phyloP scores from a whole-genome alignment of 257 asterid species.

The Plectranthus barbatus region DNA sequence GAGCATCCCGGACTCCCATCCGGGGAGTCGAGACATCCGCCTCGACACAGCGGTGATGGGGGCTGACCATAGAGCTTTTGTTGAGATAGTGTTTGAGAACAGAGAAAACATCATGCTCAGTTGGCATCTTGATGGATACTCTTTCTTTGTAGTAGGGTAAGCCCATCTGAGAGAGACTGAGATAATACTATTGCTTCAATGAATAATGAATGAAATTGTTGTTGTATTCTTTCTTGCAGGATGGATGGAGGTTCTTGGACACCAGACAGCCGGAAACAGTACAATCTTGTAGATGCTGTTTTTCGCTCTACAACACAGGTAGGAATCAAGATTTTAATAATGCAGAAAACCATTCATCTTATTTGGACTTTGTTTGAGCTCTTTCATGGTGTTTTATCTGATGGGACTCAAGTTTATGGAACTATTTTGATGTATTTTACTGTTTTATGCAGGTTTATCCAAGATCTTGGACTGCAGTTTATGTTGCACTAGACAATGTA shows the following conservation, averaged over 20 bases:
- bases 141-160: slow-evolving; percentile 71
- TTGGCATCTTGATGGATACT: slow-evolving; percentile 76
- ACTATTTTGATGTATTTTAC: not conserved
- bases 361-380: not conserved
- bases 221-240: slow-evolving; percentile 33
- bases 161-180: not conserved
- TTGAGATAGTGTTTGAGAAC: slow-evolving; percentile 69
- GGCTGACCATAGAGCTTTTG: slow-evolving; percentile 44
- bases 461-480: slow-evolving; percentile 63
- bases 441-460: slow-evolving; percentile 52
- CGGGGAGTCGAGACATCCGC: slow-evolving; percentile 18
- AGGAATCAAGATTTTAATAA: slow-evolving; percentile 1
- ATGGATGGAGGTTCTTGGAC: slow-evolving; percentile 61
- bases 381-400: not conserved
- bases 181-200: not conserved
- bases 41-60: slow-evolving; percentile 57
- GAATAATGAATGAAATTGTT: too few relatives aligned
- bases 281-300: slow-evolving; percentile 59
- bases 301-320: slow-evolving; percentile 62
- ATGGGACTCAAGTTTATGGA: not conserved
- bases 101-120: slow-evolving; percentile 36
- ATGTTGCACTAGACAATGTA: slow-evolving; percentile 56
- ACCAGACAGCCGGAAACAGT: slow-evolving; percentile 35
- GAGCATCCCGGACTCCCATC: slow-evolving; percentile 45
- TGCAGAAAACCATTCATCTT: not conserved